These are phyloP conservation scores for Calvatia gigantea DNA, from an alignment of 768 basidiomycete genomes.

Conservation along the genomic window DNA sequence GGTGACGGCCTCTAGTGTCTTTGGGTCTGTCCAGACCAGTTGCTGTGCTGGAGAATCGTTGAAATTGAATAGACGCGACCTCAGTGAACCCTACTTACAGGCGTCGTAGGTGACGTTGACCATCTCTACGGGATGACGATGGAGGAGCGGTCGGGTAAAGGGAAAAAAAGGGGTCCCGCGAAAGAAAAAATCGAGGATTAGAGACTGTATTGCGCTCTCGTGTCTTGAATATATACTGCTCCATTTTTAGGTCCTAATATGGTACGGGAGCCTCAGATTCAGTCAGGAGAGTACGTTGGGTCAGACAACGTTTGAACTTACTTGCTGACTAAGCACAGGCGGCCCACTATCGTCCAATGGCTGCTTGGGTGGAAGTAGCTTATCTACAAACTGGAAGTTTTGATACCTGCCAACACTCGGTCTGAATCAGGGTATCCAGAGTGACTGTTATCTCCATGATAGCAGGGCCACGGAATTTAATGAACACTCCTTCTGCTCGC, in stretches of 20 bases:
- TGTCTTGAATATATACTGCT: background rate
- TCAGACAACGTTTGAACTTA: background rate
- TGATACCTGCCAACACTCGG: background rate
- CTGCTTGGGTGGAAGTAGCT: background rate
- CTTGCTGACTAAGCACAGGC: conserved; percentile 6
- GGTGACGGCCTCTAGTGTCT: conserved; percentile 1
- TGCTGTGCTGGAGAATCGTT: conserved; percentile 8
- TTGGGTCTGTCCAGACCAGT: conserved; percentile 5
- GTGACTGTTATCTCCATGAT: background rate
- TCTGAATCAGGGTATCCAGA: background rate
- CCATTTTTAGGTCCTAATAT: background rate
- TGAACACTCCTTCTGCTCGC: background rate
- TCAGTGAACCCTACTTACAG: conserved; percentile 20
- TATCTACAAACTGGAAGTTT: background rate
- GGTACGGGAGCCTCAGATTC: background rate
- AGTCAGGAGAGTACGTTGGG: background rate
- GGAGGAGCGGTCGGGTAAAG: background rate
- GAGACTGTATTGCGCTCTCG: background rate
- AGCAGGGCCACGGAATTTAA: background rate
- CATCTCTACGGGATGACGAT: conserved; percentile 20
- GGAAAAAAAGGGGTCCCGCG: background rate
- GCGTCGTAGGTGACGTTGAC: conserved; percentile 28
- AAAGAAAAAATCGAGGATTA: background rate
- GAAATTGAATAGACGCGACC: background rate
- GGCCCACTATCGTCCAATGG: conserved; percentile 16